phyloP scores from a whole-genome alignment of 164 flowering plant species.

The Magnolia sinica region DNA sequence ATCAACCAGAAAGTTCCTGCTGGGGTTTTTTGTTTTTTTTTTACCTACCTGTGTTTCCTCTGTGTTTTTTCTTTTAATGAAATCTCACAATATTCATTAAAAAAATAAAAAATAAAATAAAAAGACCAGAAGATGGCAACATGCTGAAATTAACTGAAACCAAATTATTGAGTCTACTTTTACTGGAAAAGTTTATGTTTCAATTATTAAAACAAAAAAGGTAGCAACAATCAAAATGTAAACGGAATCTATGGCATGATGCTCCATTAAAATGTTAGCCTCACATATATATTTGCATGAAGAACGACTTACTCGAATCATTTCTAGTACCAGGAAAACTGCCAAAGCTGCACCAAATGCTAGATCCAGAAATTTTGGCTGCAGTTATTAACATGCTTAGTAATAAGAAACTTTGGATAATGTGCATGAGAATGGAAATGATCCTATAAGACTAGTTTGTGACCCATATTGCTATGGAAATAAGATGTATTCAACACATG shows the following conservation, averaged over 20 bases:
- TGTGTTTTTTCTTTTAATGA: too few relatives aligned
- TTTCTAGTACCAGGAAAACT: slow-evolving; percentile 77
- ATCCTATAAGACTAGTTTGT: not conserved
- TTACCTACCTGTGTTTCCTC: too few relatives aligned
- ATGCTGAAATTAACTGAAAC: not conserved
- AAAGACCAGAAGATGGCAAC: not conserved
- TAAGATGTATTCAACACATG: not conserved
- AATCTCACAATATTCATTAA: too few relatives aligned
- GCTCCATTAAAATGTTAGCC: not conserved
- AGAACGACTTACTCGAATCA: slow-evolving; percentile 73
- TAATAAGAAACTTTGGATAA: too few relatives aligned
- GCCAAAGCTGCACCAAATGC: slow-evolving; percentile 98
- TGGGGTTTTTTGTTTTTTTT: too few relatives aligned
- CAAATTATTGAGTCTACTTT: not conserved
- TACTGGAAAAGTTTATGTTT: not conserved
- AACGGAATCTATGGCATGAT: not conserved
- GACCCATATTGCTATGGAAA: not conserved
- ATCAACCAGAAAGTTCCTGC: too few relatives aligned
- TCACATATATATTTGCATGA: not conserved
- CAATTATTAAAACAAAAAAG: not conserved
- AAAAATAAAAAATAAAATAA: too few relatives aligned
- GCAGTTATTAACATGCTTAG: slow-evolving; percentile 22
- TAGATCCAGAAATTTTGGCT: slow-evolving; percentile 86
- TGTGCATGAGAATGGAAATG: not conserved
- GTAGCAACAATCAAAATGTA: not conserved